Evolutionary conservation across 768 basidiomycete species (phyloP), one percentile per base, ranked within the genome.

Genomic region (Boletus rex-veris): DNA sequence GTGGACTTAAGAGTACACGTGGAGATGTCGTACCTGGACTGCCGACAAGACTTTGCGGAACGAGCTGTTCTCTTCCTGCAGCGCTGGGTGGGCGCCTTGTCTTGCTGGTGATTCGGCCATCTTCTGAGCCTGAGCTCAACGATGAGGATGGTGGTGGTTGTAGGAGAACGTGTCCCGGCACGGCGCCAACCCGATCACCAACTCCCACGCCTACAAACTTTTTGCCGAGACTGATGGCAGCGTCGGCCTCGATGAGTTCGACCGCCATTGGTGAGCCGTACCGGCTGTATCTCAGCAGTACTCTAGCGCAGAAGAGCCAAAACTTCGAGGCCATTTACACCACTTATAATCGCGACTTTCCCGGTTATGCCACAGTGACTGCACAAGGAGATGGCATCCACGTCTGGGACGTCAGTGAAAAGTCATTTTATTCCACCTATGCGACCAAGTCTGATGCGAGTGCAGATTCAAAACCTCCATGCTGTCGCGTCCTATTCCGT

Each of bases 381-480:
- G 84, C 77, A 12, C 87, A 90, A 55, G 80, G 78, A 57, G 88
- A 92, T 52, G 90, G 90, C 30, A 73, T 91, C 37, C 88, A 91
- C 70, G 66, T 92, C 42, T 68, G 88, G 53, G 85, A 91, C 66
- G 89, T 90, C 64, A 61, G 79, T 75, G 35, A 50, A 39, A 43
- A 49, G 35, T 44, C 51, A 21, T 46, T 36, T 48, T 4, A 47
- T 44, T 16, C 30, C 10, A 18, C 42, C 30, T 49, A 36, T 48
- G 30, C 41, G 18, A 33, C 12, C 44, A 37, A 28, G 33, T 53
- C 59, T 61, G 51, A 66, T 47, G 12, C 24, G 19, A 60, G 28
- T 48, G n/a, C 57, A 89, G 87, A 73, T 85, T 21, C 77, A 82
- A 30, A 80, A 80, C 39, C 72, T 86, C 4, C 86, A 88, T 57